Base-by-base conservation (phyloP, 1,139 yeast species). In the Blastobotrys petasosporus region DNA sequence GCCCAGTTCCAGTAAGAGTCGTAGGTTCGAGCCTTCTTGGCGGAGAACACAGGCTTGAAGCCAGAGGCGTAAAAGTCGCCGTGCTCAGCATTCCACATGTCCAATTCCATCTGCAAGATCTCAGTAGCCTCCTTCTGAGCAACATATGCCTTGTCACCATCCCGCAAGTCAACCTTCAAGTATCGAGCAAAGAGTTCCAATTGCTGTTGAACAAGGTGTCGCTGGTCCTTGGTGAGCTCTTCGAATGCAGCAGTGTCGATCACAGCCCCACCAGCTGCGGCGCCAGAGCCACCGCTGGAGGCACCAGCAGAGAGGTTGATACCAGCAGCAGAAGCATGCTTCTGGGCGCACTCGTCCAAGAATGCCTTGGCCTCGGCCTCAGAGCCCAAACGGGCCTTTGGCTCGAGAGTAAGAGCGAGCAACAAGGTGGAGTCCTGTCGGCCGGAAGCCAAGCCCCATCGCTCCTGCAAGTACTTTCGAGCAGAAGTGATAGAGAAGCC, bases 1-100 rank as follows among this genome's bases (percentile, higher is more conserved):
- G 97, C 97, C 98, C 98, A 92, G 70, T 94, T 94, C 98, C 98
- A 92, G 69, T 90, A 88, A 25, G 97, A 88, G 69, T 92, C 97
- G 67, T 92, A 92, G 46, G 85, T 81, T 74, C 98, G 85, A 34
- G 97, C 95, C 73, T 92, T 92, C 71, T 85, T 77, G 52, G 94
- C 76, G 37, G 95, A 85, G 72, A 92, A 92, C 8, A 84, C 81
- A 42, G 98, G 96, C 56, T 81, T 75, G 60, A 92, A 84, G 64
- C 98, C 97, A 49, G 80, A 77, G 44, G 97, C 92, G 65, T 90
- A 92, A 64, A 82, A 82, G 62, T 92, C 97, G 56, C 98, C 98
- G 62, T 92, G 92, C 71, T 92, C 98, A 52, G 82, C 82, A 59
- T 81, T 85, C 86, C 97, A 85, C 67, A 85, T 76, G 64, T 92